Conservation (phyloP, 2,329 filamentous ascomycete species). For the Cordyceps tenuipes region DNA sequence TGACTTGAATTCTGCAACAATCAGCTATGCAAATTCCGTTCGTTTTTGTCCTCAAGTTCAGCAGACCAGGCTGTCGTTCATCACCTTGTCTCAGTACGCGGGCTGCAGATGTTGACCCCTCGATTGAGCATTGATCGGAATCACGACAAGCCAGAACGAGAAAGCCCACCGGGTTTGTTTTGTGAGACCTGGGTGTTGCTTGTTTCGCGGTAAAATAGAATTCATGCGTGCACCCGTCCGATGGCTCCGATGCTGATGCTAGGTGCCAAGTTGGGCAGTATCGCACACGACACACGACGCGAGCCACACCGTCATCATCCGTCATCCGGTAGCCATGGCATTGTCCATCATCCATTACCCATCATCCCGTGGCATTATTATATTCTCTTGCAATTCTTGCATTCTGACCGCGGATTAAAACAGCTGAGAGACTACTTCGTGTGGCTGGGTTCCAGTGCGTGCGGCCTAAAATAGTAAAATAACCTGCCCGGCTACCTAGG, state of each 20-base stretch:
- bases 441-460: neutral
- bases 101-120: neutral
- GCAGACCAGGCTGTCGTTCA: neutral
- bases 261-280: neutral
- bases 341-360: too few relatives aligned
- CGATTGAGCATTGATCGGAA: neutral
- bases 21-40: neutral
- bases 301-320: neutral
- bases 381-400: neutral
- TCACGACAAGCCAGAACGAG: neutral
- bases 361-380: neutral
- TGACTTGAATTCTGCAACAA: neutral
- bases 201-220: neutral
- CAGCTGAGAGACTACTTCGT: neutral
- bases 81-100: neutral
- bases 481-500: neutral
- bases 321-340: too few relatives aligned
- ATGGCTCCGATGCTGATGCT: conserved; percentile 3
- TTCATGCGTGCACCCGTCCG: neutral
- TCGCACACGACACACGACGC: neutral
- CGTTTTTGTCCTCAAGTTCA: neutral
- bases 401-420: too few relatives aligned
- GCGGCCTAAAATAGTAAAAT: neutral
- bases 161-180: neutral
- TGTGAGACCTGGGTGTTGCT: neutral